Base-by-base conservation (phyloP, 2,329 filamentous ascomycete species). In the Beauveria australis region DNA sequence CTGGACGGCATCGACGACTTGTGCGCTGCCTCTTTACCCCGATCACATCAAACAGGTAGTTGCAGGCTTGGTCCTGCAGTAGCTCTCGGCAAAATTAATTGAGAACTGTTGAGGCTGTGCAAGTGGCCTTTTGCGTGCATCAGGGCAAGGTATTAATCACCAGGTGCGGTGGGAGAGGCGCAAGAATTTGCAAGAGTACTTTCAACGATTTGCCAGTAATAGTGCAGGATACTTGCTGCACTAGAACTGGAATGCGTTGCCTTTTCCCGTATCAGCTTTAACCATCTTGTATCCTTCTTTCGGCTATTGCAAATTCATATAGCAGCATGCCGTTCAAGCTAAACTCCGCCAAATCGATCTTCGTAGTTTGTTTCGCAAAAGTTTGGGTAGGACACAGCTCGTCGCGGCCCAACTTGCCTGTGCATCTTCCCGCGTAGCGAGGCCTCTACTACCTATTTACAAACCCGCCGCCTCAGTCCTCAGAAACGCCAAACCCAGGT, bases 311-410 rank as follows among this genome's bases (percentile, higher is more conserved):
- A 48, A 49, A 57, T 57, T 28, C 26, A 22, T 56, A n/a, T 28
- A 41, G 18, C n/a, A 37, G 16, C 24, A 16, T 56, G 53, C 28
- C 53, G 30, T 33, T 40, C 14, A 33, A 49, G 7, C 44, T 46
- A 19, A 18, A 24, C 22, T 49, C 47, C 22, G 33, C 37, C 37
- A 44, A 44, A 37, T 52, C 24, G 56, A 59, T 59, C 56, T 43
- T 59, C 33, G 37, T 26, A 26, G 30, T 52, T 51, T 44, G 56
- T 59, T 59, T 59, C 56, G 56, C 37, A 33, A 28, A 51, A 18
- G 47, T 52, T 52, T 59, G 19, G 56, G 24, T 41, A 58, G 26
- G 18, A 18, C 30, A 43, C 47, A 19, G 22, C 56, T 30, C 33
- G 56, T 59, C 56, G 24, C 56, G 43, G 46, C 16, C 44, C 10